A percentile compares a stretch with the other conserved stretches of the same genome.
Evolutionary conservation across 306 rosid genomes (phyloP).

Genomic region (Coriaria nepalensis): DNA sequence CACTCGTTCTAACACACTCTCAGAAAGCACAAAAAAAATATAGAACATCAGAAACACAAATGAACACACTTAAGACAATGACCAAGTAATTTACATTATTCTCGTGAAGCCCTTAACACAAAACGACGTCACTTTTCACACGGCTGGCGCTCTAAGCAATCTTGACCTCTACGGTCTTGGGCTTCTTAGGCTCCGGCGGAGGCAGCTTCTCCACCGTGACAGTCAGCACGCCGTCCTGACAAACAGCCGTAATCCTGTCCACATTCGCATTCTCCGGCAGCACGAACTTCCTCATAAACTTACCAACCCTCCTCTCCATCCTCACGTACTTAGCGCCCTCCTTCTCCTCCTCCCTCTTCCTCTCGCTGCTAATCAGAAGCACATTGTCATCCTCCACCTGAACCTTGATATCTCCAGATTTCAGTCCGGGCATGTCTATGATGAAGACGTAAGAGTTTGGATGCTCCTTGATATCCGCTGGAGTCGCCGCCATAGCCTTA

Average conservation of each 20-base stretch:
- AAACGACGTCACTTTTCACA: no score
- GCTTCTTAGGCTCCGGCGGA: conserved; percentile 91
- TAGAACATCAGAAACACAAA: no score
- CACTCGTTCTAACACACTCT: no score
- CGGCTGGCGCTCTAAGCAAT: conserved; percentile 27
- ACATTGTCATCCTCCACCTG: conserved; percentile 81
- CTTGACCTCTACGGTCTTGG: conserved; percentile 68
- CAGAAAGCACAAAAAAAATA: no score
- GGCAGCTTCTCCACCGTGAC: conserved; percentile 72
- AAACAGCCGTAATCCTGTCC: conserved; percentile 46
- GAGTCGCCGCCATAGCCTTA: conserved; percentile 79
- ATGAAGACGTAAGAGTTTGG: conserved; percentile 51
- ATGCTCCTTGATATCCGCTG: conserved; percentile 71
- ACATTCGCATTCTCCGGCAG: conserved; percentile 74
- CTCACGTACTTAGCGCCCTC: conserved; percentile 61
- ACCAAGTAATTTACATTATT: no score
- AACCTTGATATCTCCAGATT: conserved; percentile 75
- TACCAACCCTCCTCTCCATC: conserved; percentile 84
- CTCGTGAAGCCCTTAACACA: no score
- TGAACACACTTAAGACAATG: neutral
- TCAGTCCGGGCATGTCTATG: conserved; percentile 88
- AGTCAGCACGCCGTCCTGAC: conserved; percentile 75
- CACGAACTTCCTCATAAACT: conserved; percentile 72
- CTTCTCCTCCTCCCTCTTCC: conserved; percentile 83
- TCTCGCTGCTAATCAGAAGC: conserved; percentile 65